These are phyloP conservation scores for Fusarium equiseti DNA, from an alignment of 2,329 filamentous ascomycete species.

Conservation along the genomic window DNA sequence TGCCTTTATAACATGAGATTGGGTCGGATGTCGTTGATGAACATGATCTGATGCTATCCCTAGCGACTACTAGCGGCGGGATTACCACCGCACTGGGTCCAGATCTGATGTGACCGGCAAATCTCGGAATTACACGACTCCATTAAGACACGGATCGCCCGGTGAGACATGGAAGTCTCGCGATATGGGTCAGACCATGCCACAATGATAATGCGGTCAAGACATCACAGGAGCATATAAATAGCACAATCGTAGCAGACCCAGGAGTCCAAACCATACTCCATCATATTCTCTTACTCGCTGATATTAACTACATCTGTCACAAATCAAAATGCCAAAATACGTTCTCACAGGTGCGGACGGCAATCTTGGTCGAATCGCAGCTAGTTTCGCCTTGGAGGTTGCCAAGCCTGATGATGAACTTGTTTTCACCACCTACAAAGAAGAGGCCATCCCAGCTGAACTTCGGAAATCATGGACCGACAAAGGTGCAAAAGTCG, in stretches of 20 bases:
- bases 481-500: conserved; percentile 38
- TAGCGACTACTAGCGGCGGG: conserved; percentile 9
- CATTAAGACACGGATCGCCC: conserved; percentile 14
- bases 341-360: conserved; percentile 45
- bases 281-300: not conserved
- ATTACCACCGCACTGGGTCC: conserved; percentile 31
- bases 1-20: conserved; percentile 8
- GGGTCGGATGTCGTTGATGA: not conserved
- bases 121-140: conserved; percentile 32
- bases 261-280: not conserved
- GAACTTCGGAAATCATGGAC: conserved; percentile 36
- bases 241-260: not conserved
- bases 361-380: conserved; percentile 42
- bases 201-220: not conserved
- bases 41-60: conserved; percentile 20
- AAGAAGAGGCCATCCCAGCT: conserved; percentile 32
- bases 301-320: not conserved
- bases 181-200: conserved; percentile 3
- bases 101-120: conserved; percentile 20
- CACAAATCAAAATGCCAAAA: conserved; percentile 36
- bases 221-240: not conserved
- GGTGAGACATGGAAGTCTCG: conserved; percentile 5
- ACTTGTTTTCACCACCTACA: conserved; percentile 43
- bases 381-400: conserved; percentile 40
- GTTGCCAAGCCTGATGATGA: conserved; percentile 42